A percentile compares a stretch with the other conserved stretches of the same genome.
phyloP scores from a whole-genome alignment of 2,329 filamentous ascomycete species.

The Amphichorda felina region DNA sequence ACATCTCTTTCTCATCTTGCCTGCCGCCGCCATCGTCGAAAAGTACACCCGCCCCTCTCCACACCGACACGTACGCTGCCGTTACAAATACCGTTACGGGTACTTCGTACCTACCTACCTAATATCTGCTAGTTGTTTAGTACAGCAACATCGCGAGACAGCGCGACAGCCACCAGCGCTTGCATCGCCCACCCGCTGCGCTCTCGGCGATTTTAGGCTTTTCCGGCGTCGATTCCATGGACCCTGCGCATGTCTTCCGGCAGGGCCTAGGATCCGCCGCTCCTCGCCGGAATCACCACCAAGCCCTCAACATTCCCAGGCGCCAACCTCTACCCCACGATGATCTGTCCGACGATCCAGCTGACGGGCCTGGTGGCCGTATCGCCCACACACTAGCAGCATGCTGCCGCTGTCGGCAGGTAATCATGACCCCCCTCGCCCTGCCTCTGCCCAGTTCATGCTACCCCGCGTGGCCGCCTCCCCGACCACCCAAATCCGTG shows the following conservation, averaged over 20 bases:
- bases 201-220: neutral
- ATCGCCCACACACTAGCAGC: constrained; percentile 72
- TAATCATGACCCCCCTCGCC: constrained; percentile 18
- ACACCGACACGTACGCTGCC: too few relatives aligned
- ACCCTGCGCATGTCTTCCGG: constrained; percentile 46
- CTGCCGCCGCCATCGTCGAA: too few relatives aligned
- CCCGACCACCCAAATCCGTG: too few relatives aligned
- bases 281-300: constrained; percentile 22
- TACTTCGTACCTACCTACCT: too few relatives aligned
- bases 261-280: constrained; percentile 38
- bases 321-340: constrained; percentile 19
- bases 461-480: neutral
- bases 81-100: too few relatives aligned
- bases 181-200: neutral
- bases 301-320: constrained; percentile 15
- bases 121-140: too few relatives aligned
- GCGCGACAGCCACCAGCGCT: neutral
- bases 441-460: neutral
- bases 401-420: constrained; percentile 69
- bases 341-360: constrained; percentile 22
- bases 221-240: constrained; percentile 29
- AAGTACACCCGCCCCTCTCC: too few relatives aligned
- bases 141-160: too few relatives aligned
- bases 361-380: constrained; percentile 41
- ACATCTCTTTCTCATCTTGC: too few relatives aligned